phyloP scores from a whole-genome alignment of 139 green algal species.

The Chlamydomonas eustigma region DNA sequence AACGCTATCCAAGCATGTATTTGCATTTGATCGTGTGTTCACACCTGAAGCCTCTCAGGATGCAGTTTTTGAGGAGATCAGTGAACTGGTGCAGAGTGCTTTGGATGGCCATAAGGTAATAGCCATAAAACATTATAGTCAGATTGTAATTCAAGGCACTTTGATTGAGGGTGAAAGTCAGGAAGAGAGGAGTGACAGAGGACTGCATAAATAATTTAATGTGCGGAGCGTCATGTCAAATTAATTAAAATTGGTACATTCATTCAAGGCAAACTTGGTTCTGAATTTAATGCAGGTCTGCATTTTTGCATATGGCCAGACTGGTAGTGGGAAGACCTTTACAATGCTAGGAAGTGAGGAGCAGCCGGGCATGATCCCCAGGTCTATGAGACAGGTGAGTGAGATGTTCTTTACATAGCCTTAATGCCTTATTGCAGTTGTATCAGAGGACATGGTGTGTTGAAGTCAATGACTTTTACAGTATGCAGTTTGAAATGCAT shows the following conservation, averaged over 20 bases:
- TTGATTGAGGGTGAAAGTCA: too few species aligned
- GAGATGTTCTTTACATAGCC: too few species aligned
- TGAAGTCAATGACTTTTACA: too few species aligned
- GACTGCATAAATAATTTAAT: too few species aligned
- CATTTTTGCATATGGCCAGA: constrained; percentile 90
- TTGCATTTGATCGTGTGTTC: constrained; percentile 82
- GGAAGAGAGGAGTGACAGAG: too few species aligned
- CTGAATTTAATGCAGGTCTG: constrained; percentile 74
- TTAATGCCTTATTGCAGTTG: too few species aligned
- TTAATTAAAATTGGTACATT: too few species aligned
- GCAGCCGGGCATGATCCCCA: constrained; percentile 76
- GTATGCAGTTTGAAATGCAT: too few species aligned
- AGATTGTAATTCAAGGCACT: not conserved
- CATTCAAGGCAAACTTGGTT: too few species aligned
- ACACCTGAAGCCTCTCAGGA: constrained; percentile 54
- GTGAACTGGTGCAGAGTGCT: constrained; percentile 78
- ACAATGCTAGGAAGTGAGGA: constrained; percentile 74
- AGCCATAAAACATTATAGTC: not conserved
- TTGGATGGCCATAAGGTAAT: constrained; percentile 88
- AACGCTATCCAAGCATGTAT: constrained; percentile 32
- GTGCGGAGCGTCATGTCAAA: too few species aligned
- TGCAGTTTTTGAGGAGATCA: constrained; percentile 86
- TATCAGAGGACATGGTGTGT: too few species aligned
- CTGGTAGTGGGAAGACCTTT: constrained; percentile 81
- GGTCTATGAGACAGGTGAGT: constrained; percentile 74